Base-by-base conservation (phyloP, 208 protist genomes). In the Crithidia fasciculata region DNA sequence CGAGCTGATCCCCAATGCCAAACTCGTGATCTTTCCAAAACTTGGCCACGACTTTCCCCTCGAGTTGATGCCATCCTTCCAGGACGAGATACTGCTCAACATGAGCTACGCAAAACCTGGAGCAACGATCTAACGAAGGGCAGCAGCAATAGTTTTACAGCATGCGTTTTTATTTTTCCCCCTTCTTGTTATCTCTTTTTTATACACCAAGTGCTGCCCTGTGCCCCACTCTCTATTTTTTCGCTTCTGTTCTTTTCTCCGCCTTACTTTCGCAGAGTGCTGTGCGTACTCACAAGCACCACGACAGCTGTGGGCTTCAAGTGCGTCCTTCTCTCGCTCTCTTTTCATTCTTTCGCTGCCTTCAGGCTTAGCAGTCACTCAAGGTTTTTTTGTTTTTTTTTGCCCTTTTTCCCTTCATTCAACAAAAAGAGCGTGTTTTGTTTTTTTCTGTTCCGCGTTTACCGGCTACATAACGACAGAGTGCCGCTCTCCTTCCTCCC, bases 21-120 rank as follows among this genome's bases (percentile, higher is more conserved):
- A 91, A 78, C 74, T 96, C 15, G 87, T 96, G 13, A 58, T 94
- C 13, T 90, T 87, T 68, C 85, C 88, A 5, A 66, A 55, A n/a
- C 72, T 93, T 28, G 88, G 85, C 3, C 91, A 96, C 73, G 64
- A 76, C 56, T 77, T 94, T 9, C 87, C 81, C 2, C 43, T 60
- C 7, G 77, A 72, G 53, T 55, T 94, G 37, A 64, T 84, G 28
- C 41, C 43, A 6, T 58, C 76, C 5, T 69, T 96, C 18, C 75
- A 75, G 37, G 75, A 86, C 4, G 83, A 93, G 65, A 77, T 96
- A 13, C 10, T 82, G 40, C 66, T 93, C 37, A 86, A 87, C 65
- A 75, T 86, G 74, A 74, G 68, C 55, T 55, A 59, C 41, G 75
- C 37, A 4, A 36, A 5, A 7, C 0, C 47, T 16, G 15, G 55